These are phyloP conservation scores for Ustulina deusta DNA, from an alignment of 2,329 filamentous ascomycete genomes.

Conservation along the genomic window DNA sequence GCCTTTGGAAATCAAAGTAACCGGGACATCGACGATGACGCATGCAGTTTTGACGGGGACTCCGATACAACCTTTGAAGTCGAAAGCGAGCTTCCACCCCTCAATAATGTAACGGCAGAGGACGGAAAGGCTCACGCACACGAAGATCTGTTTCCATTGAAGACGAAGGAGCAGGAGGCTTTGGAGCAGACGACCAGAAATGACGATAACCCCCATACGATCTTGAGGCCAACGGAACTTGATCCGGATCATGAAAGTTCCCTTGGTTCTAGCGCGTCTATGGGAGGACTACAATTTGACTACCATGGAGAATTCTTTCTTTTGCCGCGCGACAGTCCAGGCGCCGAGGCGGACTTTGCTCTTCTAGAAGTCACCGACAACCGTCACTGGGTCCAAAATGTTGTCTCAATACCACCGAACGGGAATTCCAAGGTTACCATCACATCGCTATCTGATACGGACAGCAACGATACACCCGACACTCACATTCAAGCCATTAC, in stretches of 20 bases:
- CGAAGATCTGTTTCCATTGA: background rate
- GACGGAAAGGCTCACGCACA: background rate
- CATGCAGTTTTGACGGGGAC: constrained; percentile 17
- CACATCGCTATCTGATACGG: background rate
- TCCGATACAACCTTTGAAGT: background rate
- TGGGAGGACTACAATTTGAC: background rate
- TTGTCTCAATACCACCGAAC: background rate
- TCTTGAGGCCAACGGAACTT: background rate
- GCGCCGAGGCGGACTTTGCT: constrained; percentile 10
- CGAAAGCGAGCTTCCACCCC: background rate
- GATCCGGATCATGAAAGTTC: background rate
- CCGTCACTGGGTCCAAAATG: background rate
- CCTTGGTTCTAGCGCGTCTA: background rate
- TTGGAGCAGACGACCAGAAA: background rate
- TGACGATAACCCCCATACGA: background rate
- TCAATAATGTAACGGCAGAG: background rate
- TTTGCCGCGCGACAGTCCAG: constrained; percentile 4
- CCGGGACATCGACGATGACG: background rate
- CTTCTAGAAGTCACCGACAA: constrained; percentile 11
- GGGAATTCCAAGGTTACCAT: background rate
- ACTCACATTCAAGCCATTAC: constrained; percentile 1
- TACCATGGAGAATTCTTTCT: constrained; percentile 12
- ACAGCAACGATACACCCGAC: background rate
- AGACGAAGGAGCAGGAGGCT: constrained; percentile 3
- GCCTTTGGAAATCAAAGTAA: background rate